A percentile compares a stretch with the other conserved stretches of the same genome.
Conservation (phyloP, 345 rosid species). For the Clausena lansium region DNA sequence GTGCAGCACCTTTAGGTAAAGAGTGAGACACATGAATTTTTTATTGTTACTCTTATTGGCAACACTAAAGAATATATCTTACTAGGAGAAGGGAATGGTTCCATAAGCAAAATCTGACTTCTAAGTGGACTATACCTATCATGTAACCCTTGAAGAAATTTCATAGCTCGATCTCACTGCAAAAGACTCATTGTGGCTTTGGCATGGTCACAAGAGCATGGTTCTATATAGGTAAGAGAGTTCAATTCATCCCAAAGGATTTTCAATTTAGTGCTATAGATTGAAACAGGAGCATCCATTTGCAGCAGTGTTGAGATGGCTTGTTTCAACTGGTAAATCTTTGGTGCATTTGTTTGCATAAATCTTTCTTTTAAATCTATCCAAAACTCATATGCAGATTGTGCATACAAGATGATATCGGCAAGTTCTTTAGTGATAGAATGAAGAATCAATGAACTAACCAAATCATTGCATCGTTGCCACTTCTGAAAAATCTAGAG, state of each 20-base stretch:
- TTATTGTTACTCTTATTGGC: not conserved
- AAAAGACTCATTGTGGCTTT: not conserved
- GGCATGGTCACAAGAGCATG: not conserved
- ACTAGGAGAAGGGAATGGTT: not conserved
- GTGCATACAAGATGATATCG: not conserved
- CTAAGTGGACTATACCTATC: not conserved
- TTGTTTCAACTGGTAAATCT: not conserved
- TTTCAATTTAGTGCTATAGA: not conserved
- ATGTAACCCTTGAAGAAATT: not conserved
- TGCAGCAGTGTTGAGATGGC: not conserved
- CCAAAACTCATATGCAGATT: not conserved
- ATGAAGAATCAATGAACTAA: not conserved
- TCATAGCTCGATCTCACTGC: not conserved
- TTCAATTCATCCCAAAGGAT: not conserved
- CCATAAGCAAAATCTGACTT: not conserved
- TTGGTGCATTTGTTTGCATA: not conserved
- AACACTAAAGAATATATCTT: not conserved
- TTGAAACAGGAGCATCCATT: not conserved
- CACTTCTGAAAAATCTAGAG: too few species aligned
- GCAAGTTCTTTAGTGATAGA: not conserved
- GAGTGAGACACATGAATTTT: not conserved
- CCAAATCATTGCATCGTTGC: not conserved
- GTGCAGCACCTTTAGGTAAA: not conserved
- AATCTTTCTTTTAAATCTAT: not conserved
- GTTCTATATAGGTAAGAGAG: not conserved